Percentiles rank a stretch among this genome's conserved stretches.
phyloP scores from a whole-genome alignment of 805 yeast genomes.

The Ogataea haglerorum region DNA sequence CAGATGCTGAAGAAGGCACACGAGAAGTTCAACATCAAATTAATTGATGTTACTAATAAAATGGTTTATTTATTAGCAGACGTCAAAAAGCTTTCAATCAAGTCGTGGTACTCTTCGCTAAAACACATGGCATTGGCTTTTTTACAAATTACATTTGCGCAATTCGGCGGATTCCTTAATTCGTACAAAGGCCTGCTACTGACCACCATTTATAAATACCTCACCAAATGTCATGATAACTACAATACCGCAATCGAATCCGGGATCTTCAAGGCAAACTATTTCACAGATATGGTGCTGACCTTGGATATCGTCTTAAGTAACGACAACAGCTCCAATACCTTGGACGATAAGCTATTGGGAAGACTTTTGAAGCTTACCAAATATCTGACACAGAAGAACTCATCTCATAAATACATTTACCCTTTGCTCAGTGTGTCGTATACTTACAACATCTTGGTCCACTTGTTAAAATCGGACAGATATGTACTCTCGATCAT shows the following conservation, averaged over 20 bases:
- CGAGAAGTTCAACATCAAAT: slow-evolving; percentile 30
- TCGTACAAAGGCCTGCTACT: slow-evolving; percentile 28
- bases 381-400: slow-evolving; percentile 24
- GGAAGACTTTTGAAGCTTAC: slow-evolving; percentile 30
- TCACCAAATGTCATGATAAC: slow-evolving; percentile 33
- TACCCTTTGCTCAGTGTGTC: slow-evolving; percentile 32
- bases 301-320: slow-evolving; percentile 30
- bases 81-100: slow-evolving; percentile 30
- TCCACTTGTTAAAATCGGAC: slow-evolving; percentile 32
- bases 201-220: slow-evolving; percentile 30
- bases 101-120: slow-evolving; percentile 30
- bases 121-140: slow-evolving; percentile 31
- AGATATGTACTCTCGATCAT: slow-evolving; percentile 24
- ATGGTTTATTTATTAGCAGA: slow-evolving; percentile 20
- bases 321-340: slow-evolving; percentile 27
- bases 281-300: slow-evolving; percentile 30
- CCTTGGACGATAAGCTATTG: slow-evolving; percentile 30
- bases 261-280: slow-evolving; percentile 31
- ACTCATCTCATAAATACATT: slow-evolving; percentile 18
- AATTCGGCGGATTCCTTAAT: slow-evolving; percentile 35
- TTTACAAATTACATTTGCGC: slow-evolving; percentile 29
- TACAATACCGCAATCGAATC: slow-evolving; percentile 32
- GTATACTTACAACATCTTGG: slow-evolving; percentile 28
- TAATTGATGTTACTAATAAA: slow-evolving; percentile 30
- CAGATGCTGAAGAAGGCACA: slow-evolving; percentile 30